phyloP scores from a whole-genome alignment of 257 asterid species.

The Fraxinus cuspidata region DNA sequence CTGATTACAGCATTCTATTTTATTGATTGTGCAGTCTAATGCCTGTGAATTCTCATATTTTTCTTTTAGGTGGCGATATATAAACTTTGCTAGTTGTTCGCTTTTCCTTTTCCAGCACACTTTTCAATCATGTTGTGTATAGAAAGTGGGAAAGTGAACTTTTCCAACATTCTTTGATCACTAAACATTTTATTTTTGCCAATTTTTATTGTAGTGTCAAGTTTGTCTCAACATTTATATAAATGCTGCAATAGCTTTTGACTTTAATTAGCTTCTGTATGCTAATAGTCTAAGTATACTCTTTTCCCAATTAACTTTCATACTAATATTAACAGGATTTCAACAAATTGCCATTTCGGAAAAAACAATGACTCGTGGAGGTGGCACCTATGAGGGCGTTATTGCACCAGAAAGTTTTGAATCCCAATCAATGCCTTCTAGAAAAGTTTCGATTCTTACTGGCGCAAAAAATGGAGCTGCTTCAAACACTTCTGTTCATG shows the following conservation, averaged over 20 bases:
- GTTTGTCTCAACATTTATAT: neutral
- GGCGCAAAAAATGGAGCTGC: slow-evolving; percentile 33
- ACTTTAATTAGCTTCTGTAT: neutral
- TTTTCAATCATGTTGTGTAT: neutral
- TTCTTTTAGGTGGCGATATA: neutral
- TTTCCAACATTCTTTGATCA: neutral
- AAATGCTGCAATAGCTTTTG: neutral
- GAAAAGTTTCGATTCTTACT: slow-evolving; percentile 25
- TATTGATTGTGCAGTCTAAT: neutral
- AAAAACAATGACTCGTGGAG: slow-evolving; percentile 44
- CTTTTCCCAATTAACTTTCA: neutral
- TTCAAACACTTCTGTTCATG: slow-evolving; percentile 40
- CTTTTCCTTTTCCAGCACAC: neutral
- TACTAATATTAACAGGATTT: neutral
- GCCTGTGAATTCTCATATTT: neutral
- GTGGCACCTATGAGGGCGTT: slow-evolving; percentile 27
- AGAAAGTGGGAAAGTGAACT: neutral
- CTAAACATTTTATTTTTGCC: neutral
- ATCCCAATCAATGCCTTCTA: slow-evolving; percentile 25
- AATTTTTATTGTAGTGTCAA: neutral
- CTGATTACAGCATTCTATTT: neutral
- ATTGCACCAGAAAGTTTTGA: slow-evolving; percentile 35
- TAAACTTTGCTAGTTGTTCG: neutral
- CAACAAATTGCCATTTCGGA: neutral
- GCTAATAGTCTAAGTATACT: neutral